phyloP scores from a whole-genome alignment of 1,139 yeast species.

The Diutina ranongensis region DNA sequence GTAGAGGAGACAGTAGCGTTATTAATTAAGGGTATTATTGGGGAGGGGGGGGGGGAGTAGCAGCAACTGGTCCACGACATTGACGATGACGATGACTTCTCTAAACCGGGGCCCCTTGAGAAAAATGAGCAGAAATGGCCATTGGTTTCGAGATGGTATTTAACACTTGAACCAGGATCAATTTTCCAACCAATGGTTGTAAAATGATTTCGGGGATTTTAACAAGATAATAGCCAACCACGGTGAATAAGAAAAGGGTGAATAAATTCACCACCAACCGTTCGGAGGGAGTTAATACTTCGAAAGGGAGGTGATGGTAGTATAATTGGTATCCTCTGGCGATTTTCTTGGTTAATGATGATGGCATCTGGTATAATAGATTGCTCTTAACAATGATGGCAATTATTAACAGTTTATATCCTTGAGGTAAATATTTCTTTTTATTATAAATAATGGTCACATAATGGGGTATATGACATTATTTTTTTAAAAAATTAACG shows the following conservation, averaged over 20 bases:
- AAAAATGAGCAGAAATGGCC: not conserved
- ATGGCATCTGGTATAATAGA: no score
- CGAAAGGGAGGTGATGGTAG: slow-evolving; percentile 1
- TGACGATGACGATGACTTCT: not conserved
- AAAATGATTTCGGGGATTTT: not conserved
- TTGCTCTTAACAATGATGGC: no score
- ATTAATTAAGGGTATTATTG: no score
- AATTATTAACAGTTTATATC: no score
- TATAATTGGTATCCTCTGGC: slow-evolving; percentile 1
- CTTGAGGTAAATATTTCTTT: no score
- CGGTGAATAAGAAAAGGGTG: not conserved
- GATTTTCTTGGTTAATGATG: not conserved
- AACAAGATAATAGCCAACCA: not conserved
- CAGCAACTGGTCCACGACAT: not conserved
- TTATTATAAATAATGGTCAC: no score
- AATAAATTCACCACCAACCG: not conserved
- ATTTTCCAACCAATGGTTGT: not conserved
- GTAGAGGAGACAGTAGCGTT: no score
- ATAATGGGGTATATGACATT: no score
- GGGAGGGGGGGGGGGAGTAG: no score
- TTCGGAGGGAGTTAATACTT: not conserved
- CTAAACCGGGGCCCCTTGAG: not conserved
- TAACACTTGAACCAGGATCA: not conserved
- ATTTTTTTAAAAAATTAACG: no score
- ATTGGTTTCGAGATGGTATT: not conserved